Base-by-base conservation (phyloP, 176 grass and related monocot genomes). In the Rhynchospora breviuscula region DNA sequence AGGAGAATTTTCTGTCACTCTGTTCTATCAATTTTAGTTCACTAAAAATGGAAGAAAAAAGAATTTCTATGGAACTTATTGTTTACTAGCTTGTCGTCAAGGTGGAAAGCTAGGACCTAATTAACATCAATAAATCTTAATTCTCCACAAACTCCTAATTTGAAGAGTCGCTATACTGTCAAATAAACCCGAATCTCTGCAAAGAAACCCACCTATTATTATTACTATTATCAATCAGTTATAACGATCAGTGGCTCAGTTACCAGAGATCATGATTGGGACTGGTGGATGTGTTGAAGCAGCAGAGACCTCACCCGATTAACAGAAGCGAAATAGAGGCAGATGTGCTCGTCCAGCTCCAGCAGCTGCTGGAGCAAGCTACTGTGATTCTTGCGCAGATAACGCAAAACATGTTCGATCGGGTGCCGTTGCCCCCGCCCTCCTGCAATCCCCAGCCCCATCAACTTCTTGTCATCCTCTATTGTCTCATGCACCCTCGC, bases 311-410 rank as follows among this genome's bases (percentile, higher is more conserved):
- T 89, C 1, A 91, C 93, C 73, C 86, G 91, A 85, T 99, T 99
- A 59, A 95, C 87, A 8, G 88, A 85, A 46, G 88, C 76, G 26
- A 99, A 93, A 87, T 91, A 99, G 64, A 93, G 89, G 81, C 93
- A 95, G 80, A 99, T 90, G 78, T 99, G 96, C 72, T 99, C 91
- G 57, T 95, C 89, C 46, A 99, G 93, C 48, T 88, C 93, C 0
- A 77, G 67, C 18, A 99, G 93, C 89, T 99, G 96, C 47, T 86
- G 82, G 29, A 88, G 86, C 54, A 99, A 65, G 57, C 93, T 90
- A n/a, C 84, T 79, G 57, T 95, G 85, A 64, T 91, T 99, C 77
- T 91, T 95, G 63, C 91, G 62, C 66, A 99, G 85, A 52, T 92
- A 91, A 11, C 84, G 83, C 10, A 99, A 74, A 19, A 99, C 93